Percentiles rank a stretch among this genome's conserved stretches.
phyloP scores from a whole-genome alignment of 495 filamentous ascomycete genomes.

The Aspergillus haitiensis region DNA sequence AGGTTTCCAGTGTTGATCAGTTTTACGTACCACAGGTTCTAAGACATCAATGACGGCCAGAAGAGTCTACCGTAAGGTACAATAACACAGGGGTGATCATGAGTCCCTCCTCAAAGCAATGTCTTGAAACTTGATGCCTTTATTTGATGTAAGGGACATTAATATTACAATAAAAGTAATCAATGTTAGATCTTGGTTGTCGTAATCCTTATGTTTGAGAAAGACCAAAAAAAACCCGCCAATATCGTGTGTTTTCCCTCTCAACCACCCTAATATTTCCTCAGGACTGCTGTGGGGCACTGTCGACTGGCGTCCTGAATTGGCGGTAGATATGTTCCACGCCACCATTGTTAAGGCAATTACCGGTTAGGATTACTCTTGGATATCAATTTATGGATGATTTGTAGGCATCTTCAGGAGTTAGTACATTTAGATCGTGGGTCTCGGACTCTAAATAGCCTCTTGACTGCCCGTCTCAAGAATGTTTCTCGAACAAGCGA shows the following conservation, averaged over 20 bases:
- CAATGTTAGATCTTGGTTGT: too few relatives aligned
- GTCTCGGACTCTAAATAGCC: too few relatives aligned
- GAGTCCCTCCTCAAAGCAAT: slow-evolving; percentile 2
- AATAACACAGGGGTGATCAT: slow-evolving; percentile 12
- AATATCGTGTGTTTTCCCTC: too few relatives aligned
- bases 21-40: slow-evolving; percentile 7
- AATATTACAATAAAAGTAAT: neutral
- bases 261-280: slow-evolving; percentile 11
- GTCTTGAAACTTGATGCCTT: neutral
- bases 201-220: too few relatives aligned
- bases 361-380: too few relatives aligned
- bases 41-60: slow-evolving; percentile 18
- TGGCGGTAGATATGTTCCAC: neutral
- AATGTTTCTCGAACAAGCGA: too few relatives aligned
- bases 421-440: too few relatives aligned
- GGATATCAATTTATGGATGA: too few relatives aligned
- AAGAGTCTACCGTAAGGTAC: slow-evolving; percentile 21
- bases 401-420: too few relatives aligned
- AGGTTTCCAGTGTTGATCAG: neutral
- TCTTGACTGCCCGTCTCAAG: too few relatives aligned
- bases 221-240: too few relatives aligned
- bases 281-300: slow-evolving; percentile 14
- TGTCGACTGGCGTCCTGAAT: neutral
- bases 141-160: slow-evolving; percentile 13
- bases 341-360: neutral